These are phyloP conservation scores for Zostera marina DNA, from an alignment of 116 monocot species.

Conservation along the genomic window DNA sequence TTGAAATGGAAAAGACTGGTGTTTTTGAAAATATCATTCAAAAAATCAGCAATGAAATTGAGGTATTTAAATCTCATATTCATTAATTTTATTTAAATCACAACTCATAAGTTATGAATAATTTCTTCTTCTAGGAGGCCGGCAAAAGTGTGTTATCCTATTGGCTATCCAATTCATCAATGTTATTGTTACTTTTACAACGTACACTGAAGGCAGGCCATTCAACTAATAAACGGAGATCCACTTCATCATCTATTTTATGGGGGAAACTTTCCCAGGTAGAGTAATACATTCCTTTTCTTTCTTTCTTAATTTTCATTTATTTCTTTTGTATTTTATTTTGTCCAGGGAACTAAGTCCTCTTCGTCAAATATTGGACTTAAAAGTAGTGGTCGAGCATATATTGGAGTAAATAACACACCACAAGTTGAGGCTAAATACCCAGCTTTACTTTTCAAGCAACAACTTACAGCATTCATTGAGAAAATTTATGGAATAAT, in stretches of 20 bases:
- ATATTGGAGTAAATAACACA: neutral
- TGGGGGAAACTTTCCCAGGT: conserved; percentile 55
- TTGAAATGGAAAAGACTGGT: conserved; percentile 86
- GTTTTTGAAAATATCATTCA: conserved; percentile 89
- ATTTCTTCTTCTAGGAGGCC: conserved; percentile 4
- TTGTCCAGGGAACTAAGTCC: conserved; percentile 25
- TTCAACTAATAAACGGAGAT: conserved; percentile 21
- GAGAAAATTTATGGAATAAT: conserved; percentile 83
- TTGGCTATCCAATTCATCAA: conserved; percentile 63
- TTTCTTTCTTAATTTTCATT: neutral
- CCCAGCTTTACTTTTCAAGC: conserved; percentile 73
- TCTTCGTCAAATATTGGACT: conserved; percentile 13
- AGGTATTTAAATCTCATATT: conserved; percentile 23
- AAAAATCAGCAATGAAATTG: conserved; percentile 56
- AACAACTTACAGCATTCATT: conserved; percentile 62
- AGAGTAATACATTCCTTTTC: conserved; percentile 2
- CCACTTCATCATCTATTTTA: conserved; percentile 47
- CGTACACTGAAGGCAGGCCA: conserved; percentile 41
- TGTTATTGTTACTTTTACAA: conserved; percentile 37
- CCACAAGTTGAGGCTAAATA: conserved; percentile 59
- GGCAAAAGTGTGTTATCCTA: conserved; percentile 31
- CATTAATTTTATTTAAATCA: neutral
- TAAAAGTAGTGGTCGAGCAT: neutral
- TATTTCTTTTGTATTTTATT: neutral
- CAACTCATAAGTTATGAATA: too few relatives aligned